Evolutionary conservation across 305 asterid species (phyloP), one percentile per base, ranked within the genome.

Genomic region (Solanum hybrid): DNA sequence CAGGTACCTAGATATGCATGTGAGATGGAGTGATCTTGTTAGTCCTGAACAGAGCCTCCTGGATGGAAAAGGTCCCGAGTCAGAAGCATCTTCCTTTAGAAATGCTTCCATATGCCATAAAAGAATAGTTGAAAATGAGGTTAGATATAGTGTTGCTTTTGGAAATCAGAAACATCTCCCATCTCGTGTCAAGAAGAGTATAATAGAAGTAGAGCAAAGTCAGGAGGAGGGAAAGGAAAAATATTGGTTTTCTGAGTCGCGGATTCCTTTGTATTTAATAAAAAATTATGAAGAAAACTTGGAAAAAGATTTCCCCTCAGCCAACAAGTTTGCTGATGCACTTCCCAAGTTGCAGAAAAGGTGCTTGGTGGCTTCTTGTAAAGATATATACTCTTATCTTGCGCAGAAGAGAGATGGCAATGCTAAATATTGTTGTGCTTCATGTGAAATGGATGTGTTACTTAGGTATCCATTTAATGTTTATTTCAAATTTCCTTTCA

Each of bases 161-260:
- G 95, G 95, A 88, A 93, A 92, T 93, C 98, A 96, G 95, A 98
- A 97, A 89, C 99, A 98, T 94, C 95, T 98, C 87, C 96, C 99
- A 27, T 96, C 98, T 9, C 99, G 98, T 89, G 94, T 98, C 78
- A 92, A 93, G 98, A 98, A 97, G 95, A 93, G 92, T 91, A 82
- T 96, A 82, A 36, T 90, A 84, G 98, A 98, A 93, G 91, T 91
- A 37, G 99, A 94, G 95, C 89, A 94, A 92, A 92, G 81, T 64
- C 90, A 90, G 85, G 95, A 84, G 42, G 98, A 32, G 51, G 98
- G 95, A 76, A 92, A 89, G 90, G 98, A 94, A 92, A 95, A 93
- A 91, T 93, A 94, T 92, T 98, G 99, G 99, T 97, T 98, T 91
- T 94, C 95, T 66, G 98, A 97, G 94, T 92, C 93, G 31, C 94